These are phyloP conservation scores for Cadophora luteo-olivacea DNA, from an alignment of 2,329 filamentous ascomycete species.

Conservation along the genomic window DNA sequence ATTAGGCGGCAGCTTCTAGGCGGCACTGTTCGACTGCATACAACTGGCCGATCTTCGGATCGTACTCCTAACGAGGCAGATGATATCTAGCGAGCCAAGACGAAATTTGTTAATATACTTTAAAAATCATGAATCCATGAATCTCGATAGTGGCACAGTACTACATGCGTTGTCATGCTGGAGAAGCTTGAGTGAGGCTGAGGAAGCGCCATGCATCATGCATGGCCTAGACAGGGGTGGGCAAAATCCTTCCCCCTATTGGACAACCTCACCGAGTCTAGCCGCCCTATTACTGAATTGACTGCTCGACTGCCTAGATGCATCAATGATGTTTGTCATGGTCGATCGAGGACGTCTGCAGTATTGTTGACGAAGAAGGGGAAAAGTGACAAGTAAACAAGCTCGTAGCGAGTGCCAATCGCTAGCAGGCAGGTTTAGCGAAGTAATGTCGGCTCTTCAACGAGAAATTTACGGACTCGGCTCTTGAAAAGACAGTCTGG, in stretches of 20 bases:
- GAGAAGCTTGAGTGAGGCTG: conserved; percentile 2
- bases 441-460: not conserved
- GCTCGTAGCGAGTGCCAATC: not conserved
- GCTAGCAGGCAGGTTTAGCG: not conserved
- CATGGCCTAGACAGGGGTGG: not conserved
- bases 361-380: not conserved
- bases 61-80: not conserved
- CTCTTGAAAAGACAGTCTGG: not conserved
- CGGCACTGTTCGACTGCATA: not conserved
- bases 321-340: not conserved
- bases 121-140: not conserved
- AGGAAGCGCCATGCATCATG: conserved; percentile 2
- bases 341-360: not conserved
- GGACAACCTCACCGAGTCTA: not conserved
- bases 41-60: no score
- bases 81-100: not conserved
- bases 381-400: not conserved
- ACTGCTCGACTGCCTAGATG: not conserved
- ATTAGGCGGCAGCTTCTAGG: no score
- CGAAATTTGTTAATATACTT: not conserved
- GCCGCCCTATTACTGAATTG: not conserved
- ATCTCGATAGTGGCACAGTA: not conserved
- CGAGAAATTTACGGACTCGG: not conserved
- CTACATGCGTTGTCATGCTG: not conserved
- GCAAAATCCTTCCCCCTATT: not conserved